These are phyloP conservation scores for Pythium rishiriense DNA, from an alignment of 352 stramenopile species.

Conservation along the genomic window DNA sequence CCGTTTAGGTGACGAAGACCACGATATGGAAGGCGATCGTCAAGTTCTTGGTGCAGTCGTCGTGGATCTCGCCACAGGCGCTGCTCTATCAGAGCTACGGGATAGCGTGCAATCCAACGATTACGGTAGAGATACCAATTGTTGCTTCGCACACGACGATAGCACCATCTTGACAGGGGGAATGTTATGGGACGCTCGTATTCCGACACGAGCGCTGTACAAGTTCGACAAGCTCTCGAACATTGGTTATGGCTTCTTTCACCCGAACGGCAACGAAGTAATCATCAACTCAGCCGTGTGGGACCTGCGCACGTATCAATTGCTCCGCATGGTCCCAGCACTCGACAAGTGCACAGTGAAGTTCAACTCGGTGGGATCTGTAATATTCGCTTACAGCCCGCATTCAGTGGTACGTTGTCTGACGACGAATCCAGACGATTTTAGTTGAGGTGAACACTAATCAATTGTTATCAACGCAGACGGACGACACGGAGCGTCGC, in stretches of 20 bases:
- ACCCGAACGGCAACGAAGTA: constrained; percentile 88
- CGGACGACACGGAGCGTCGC: constrained; percentile 54
- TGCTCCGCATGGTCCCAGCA: constrained; percentile 83
- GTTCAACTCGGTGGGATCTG: constrained; percentile 65
- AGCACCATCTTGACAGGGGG: constrained; percentile 76
- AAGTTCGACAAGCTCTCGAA: constrained; percentile 91
- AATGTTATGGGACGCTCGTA: constrained; percentile 79
- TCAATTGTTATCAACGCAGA: constrained; percentile 26
- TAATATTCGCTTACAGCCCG: constrained; percentile 85
- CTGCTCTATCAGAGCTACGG: constrained; percentile 58
- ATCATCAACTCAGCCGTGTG: constrained; percentile 90
- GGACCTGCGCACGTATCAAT: constrained; percentile 83
- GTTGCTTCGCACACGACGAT: constrained; percentile 72
- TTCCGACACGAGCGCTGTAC: constrained; percentile 72
- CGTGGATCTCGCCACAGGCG: constrained; percentile 68
- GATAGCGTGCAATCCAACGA: constrained; percentile 70
- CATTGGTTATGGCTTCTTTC: constrained; percentile 79
- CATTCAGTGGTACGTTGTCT: constrained; percentile 52
- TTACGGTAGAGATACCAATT: constrained; percentile 79
- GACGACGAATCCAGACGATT: background rate
- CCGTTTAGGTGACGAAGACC: constrained; percentile 35
- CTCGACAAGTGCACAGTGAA: constrained; percentile 85
- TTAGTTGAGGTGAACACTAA: background rate
- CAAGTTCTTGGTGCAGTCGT: constrained; percentile 56
- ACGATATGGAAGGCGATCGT: constrained; percentile 33